Evolutionary conservation across 208 protist genomes (phyloP).

Genomic region (Leishmania major): DNA sequence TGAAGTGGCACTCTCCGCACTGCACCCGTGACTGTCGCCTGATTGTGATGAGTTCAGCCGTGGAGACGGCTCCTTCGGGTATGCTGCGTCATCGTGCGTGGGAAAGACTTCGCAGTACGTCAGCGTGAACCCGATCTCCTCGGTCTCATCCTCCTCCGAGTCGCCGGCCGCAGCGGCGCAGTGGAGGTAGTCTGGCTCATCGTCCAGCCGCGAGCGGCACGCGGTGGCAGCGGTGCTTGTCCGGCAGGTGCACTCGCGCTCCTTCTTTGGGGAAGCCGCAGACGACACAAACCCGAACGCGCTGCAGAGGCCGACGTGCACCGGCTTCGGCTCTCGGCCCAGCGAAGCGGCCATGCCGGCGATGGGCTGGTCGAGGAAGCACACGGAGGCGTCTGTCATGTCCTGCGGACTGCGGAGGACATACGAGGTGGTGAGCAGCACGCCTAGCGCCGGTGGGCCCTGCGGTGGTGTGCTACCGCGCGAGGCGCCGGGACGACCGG

Average conservation of each 20-base stretch:
- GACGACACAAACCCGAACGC: conserved; percentile 71
- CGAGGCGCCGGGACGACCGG: neutral
- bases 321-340: conserved; percentile 45
- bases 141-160: conserved; percentile 35
- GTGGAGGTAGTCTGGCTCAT: conserved; percentile 25
- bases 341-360: conserved; percentile 55
- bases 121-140: conserved; percentile 75
- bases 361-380: conserved; percentile 82
- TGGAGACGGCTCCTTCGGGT: neutral
- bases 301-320: conserved; percentile 52
- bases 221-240: neutral
- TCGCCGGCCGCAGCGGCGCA: conserved; percentile 17
- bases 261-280: conserved; percentile 16
- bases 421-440: conserved; percentile 80
- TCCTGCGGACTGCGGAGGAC: conserved; percentile 56
- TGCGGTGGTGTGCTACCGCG: neutral
- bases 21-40: neutral
- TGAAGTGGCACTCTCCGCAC: neutral
- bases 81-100: neutral
- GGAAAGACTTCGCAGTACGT: conserved; percentile 68
- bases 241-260: conserved; percentile 9
- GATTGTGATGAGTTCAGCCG: neutral
- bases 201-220: neutral
- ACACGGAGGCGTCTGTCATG: conserved; percentile 35
- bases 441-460: conserved; percentile 27